phyloP scores from a whole-genome alignment of 306 rosid species.

The Cicer bijugum region DNA sequence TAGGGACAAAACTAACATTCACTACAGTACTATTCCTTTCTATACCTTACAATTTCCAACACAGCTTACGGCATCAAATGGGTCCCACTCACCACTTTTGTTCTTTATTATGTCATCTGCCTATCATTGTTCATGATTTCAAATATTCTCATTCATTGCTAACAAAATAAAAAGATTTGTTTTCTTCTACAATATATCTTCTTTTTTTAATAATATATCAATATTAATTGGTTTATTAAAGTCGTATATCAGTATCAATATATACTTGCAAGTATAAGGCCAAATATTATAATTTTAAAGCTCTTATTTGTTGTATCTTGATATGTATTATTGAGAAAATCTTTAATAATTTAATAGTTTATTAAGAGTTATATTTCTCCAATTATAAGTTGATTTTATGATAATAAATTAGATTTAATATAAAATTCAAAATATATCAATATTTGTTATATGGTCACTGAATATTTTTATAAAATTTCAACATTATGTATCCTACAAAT shows the following conservation, averaged over 20 bases:
- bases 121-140: constrained; percentile 42
- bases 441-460: no score
- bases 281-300: no score
- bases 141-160: constrained; percentile 46
- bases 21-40: constrained; percentile 12
- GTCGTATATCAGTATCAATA: neutral
- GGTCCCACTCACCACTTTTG: constrained; percentile 44
- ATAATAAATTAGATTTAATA: no score
- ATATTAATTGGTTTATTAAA: neutral
- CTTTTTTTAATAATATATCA: neutral
- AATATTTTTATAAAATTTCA: neutral
- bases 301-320: no score
- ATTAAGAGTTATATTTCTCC: no score
- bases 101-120: constrained; percentile 35
- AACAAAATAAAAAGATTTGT: neutral
- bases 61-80: constrained; percentile 44
- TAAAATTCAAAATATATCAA: no score
- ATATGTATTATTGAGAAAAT: no score
- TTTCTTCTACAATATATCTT: neutral
- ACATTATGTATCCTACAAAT: neutral
- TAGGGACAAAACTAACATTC: constrained; percentile 31
- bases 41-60: constrained; percentile 49
- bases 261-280: neutral
- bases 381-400: no score
- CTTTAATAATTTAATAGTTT: no score